Conservation (phyloP, 1,284 basidiomycete species). For the Ceratobasidium sp. region DNA sequence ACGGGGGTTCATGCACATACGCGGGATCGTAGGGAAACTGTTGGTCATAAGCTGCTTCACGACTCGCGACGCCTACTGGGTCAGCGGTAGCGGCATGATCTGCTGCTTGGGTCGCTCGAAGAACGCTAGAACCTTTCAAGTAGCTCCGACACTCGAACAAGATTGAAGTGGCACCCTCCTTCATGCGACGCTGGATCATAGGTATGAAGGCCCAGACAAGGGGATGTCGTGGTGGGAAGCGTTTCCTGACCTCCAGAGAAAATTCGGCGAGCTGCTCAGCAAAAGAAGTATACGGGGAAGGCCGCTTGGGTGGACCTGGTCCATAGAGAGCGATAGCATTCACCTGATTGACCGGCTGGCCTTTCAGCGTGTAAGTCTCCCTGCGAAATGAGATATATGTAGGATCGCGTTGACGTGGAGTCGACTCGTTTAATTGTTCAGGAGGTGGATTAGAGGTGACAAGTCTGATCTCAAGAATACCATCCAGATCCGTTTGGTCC, state of each 20-base stretch:
- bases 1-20: neutral
- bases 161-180: conserved; percentile 10
- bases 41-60: neutral
- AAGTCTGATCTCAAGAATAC: conserved; percentile 9
- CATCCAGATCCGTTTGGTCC: conserved; percentile 21
- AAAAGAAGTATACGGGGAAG: neutral
- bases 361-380: too few species aligned
- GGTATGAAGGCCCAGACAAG: conserved; percentile 27
- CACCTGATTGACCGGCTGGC: too few species aligned
- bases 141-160: conserved; percentile 25
- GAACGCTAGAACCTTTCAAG: conserved; percentile 12
- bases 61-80: too few species aligned
- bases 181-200: conserved; percentile 4
- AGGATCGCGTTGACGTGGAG: neutral
- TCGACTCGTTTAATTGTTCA: neutral
- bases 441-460: neutral
- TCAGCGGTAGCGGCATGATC: neutral
- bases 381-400: conserved; percentile 28
- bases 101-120: neutral
- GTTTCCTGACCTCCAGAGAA: conserved; percentile 30
- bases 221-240: neutral
- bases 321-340: conserved; percentile 28
- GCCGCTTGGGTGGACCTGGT: too few species aligned
- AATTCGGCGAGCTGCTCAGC: neutral
- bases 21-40: neutral